Base-by-base conservation (phyloP, 2,329 filamentous ascomycete genomes). In the Neonectria punicea region DNA sequence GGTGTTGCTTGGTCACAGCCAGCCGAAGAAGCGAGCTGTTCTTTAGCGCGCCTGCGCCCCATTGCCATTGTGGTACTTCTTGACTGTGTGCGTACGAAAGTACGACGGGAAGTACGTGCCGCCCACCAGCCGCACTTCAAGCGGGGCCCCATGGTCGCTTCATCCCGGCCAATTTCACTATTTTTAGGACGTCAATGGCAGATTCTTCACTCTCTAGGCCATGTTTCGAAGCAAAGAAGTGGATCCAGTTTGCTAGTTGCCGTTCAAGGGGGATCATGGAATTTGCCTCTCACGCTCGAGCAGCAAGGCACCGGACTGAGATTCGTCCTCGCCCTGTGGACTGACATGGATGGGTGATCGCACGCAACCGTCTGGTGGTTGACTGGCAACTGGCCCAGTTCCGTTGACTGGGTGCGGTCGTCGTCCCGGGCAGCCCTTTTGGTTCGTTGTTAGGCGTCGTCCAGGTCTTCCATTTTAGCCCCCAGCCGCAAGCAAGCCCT, bases 111-210 rank as follows among this genome's bases (percentile, higher is more conserved):
- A 30, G 44, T 46, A 51, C 50, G 34, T 58, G 49, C 61, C 62
- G 63, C 63, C 55, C 56, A 56, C 63, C 66, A 69, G 62, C 39
- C 39, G 39, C 39, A 43, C 14, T 39, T 14, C 36, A n/a, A 39
- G n/a, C n/a, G 39, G 39, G n/a, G 9, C n/a, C n/a, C 39, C 39
- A 20, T 44, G 59, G 61, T 69, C 64, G 68, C 67, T 60, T 70
- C 55, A 61, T 56, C 59, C 61, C 62, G 71, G 68, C 63, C 67
- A 73, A 70, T 72, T 65, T 72, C 63, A 63, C 67, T 73, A 73
- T 73, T 73, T 73, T 73, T 74, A 61, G 71, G 67, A 66, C n/a
- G 4, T 34, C 32, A 62, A 53, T 64, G 66, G 66, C 66, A 72
- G 67, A 69, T 64, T 70, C 56, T 58, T 62, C 51, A 57, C 41